Evolutionary conservation across 2,329 filamentous ascomycete species (phyloP).

Genomic region (Trichoderma brevicompactum): DNA sequence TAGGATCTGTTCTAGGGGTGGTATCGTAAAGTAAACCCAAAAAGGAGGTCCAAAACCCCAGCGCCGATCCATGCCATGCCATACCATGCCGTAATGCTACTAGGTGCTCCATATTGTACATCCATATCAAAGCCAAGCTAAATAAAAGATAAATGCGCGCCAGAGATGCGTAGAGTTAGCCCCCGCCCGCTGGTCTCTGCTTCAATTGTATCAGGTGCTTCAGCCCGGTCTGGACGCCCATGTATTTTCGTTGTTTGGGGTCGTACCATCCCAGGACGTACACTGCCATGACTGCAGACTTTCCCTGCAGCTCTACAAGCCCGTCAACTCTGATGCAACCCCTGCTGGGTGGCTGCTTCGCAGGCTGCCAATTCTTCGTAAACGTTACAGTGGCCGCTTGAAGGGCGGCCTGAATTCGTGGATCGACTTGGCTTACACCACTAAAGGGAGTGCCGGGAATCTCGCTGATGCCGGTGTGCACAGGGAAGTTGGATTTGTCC

Average conservation of each 20-base stretch:
- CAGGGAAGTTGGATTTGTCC: conserved; percentile 36
- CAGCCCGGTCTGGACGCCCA: conserved; percentile 47
- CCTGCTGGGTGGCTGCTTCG: conserved; percentile 50
- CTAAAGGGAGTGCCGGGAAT: conserved; percentile 37
- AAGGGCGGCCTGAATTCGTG: conserved; percentile 41
- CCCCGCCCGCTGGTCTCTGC: conserved; percentile 43
- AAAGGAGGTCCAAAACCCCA: conserved; percentile 13
- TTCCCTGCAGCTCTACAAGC: conserved; percentile 56
- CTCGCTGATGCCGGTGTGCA: conserved; percentile 36
- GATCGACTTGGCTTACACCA: conserved; percentile 42
- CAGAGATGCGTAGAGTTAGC: conserved; percentile 8
- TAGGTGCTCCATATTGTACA: conserved; percentile 22
- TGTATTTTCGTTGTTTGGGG: conserved; percentile 56
- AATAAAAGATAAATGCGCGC: conserved; percentile 10
- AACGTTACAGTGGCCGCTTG: conserved; percentile 45
- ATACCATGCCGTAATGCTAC: conserved; percentile 16
- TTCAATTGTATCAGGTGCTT: conserved; percentile 50
- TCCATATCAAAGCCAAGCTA: conserved; percentile 2
- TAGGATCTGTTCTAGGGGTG: conserved; percentile 24
- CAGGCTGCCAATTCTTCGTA: conserved; percentile 52
- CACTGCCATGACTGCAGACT: conserved; percentile 52
- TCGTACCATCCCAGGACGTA: conserved; percentile 61
- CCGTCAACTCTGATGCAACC: conserved; percentile 60
- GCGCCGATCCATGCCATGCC: conserved; percentile 26
- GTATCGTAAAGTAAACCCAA: conserved; percentile 24